Base-by-base conservation (phyloP, 2,329 filamentous ascomycete genomes). In the Knufia petricola region DNA sequence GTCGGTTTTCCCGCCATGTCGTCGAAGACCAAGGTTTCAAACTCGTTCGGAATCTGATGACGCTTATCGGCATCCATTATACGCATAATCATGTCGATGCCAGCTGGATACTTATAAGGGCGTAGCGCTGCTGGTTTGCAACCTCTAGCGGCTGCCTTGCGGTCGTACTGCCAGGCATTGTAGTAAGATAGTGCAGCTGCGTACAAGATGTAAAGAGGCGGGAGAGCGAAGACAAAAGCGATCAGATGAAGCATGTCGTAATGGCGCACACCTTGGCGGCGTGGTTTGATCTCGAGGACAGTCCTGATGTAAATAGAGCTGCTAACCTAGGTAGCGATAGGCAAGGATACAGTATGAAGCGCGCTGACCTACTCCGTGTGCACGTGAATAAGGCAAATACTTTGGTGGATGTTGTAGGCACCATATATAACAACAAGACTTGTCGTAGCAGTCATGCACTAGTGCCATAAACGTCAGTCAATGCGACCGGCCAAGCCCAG, bases 61-160 rank as follows among this genome's bases (percentile, higher is more conserved):
- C 49, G 39, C 26, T 48, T 49, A 41, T 57, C 56, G 13, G 56
- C 56, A 28, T 55, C 12, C 26, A 55, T 36, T 8, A 53, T 42
- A 10, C 51, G 32, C 41, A 32, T 40, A 20, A 52, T 44, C 19
- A 56, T 45, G 32, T 58, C 56, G 28, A 52, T 42, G 17, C 49
- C 56, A 4, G 51, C 36, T 7, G 54, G 55, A 26, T 48, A 49
- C 26, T 52, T 54, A 39, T 53, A 42, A 15, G 50, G 50, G 24
- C 55, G 48, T n/a, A 51, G 20, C 10, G 31, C 26, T 17, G 54
- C 28, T 26, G 49, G 52, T 40, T 57, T 49, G 32, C 56, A 57
- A 24, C 53, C 53, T 21, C 48, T 24, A 39, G 50, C 48, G 20
- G 31, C 47, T 6, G 55, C 55, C 40, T 50, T 54, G 32, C 44